Percentiles rank a stretch among this genome's conserved stretches.
Evolutionary conservation across 2,329 filamentous ascomycete genomes (phyloP).

Genomic region (Apiospora kogelbergensis): DNA sequence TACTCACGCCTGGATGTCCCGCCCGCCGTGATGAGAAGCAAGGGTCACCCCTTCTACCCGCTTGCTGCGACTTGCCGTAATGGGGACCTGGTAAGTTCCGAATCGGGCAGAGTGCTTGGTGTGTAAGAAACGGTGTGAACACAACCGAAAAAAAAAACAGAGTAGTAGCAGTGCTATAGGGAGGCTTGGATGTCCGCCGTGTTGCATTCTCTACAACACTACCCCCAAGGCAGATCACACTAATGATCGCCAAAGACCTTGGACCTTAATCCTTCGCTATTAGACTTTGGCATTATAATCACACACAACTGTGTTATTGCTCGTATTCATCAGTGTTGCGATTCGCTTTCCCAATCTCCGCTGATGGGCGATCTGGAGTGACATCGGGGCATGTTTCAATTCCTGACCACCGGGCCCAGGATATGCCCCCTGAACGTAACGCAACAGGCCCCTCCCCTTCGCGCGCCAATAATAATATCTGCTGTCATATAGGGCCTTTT

Average conservation of each 20-base stretch:
- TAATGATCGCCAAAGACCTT: not conserved
- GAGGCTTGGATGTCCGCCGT: not conserved
- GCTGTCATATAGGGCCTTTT: not conserved
- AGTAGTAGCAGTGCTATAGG: not conserved
- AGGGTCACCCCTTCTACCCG: not conserved
- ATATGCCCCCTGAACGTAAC: not conserved
- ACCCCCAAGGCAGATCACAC: not conserved
- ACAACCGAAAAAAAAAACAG: not conserved
- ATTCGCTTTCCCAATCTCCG: slow-evolving; percentile 9
- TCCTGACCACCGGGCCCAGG: not conserved
- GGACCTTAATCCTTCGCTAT: not conserved
- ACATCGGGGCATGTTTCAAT: slow-evolving; percentile 10
- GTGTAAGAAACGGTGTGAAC: not conserved
- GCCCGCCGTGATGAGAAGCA: not conserved
- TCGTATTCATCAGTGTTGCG: not conserved
- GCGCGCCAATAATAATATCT: not conserved
- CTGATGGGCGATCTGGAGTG: slow-evolving; percentile 9
- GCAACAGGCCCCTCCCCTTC: not conserved
- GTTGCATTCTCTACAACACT: not conserved
- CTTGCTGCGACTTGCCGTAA: not conserved
- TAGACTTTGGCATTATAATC: not conserved
- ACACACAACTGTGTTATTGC: not conserved
- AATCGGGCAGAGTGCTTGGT: not conserved
- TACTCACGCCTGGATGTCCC: not conserved
- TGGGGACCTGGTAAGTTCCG: not conserved